These are phyloP conservation scores for Pseudomicrostroma phylloplanum DNA, from an alignment of 1,284 basidiomycete genomes.

Conservation along the genomic window DNA sequence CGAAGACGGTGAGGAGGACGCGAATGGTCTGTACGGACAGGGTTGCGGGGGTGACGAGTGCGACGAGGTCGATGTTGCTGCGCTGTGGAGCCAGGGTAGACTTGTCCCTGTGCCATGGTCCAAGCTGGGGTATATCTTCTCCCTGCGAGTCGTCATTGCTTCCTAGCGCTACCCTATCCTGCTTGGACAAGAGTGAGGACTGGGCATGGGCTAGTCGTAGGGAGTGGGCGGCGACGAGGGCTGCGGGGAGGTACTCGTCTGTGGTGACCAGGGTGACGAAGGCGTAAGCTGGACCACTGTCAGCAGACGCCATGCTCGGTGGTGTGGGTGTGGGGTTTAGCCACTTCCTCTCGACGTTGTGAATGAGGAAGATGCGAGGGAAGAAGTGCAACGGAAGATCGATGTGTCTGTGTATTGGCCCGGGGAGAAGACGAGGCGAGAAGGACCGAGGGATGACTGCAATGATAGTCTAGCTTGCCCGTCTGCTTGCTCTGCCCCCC, in stretches of 20 bases:
- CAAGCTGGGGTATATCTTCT: conserved; percentile 10
- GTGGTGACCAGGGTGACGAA: conserved; percentile 72
- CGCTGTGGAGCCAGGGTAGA: background rate
- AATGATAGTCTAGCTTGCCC: too few relatives aligned
- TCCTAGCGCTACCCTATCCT: background rate
- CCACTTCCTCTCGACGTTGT: too few relatives aligned
- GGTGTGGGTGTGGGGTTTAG: too few relatives aligned
- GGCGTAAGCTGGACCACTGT: conserved; percentile 53
- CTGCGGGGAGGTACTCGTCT: conserved; percentile 84
- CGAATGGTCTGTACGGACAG: conserved; percentile 80
- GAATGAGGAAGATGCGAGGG: too few relatives aligned
- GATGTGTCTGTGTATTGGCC: too few relatives aligned
- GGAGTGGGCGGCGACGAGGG: conserved; percentile 75
- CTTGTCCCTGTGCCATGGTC: conserved; percentile 46
- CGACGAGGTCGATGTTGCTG: conserved; percentile 65
- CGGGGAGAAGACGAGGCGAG: too few relatives aligned
- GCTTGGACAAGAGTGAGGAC: conserved; percentile 8
- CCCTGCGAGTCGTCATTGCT: background rate
- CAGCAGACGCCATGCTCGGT: too few relatives aligned
- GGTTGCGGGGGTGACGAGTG: conserved; percentile 85
- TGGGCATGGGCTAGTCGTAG: conserved; percentile 49
- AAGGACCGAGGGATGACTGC: too few relatives aligned
- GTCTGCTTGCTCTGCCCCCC: too few relatives aligned
- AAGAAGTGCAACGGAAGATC: too few relatives aligned
- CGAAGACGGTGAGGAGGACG: conserved; percentile 64